Evolutionary conservation across 139 green algal species (phyloP), one percentile per base, ranked within the genome.

Genomic region (Choricystis sp.): DNA sequence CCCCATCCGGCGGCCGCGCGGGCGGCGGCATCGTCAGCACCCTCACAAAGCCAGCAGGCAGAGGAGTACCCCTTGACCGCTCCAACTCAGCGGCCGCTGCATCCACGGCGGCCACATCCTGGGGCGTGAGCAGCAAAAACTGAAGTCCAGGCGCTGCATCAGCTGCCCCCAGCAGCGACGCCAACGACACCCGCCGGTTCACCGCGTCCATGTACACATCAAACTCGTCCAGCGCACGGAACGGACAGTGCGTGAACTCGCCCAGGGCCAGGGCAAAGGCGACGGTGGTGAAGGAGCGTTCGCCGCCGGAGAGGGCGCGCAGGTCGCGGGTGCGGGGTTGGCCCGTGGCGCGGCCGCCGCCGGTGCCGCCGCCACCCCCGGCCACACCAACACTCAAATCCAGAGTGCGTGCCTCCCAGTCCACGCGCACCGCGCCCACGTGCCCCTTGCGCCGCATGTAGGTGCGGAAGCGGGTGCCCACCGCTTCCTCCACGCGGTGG

Each of bases 261-360:
- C 90, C 90, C 24, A 97, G 69, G 1, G 90, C 80, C 49, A 97
- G 77, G 40, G 87, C 79, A 69, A 96, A 89, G 22, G 83, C 72
- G 16, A 97, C 81, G 0, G 89, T 96, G 21, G 85, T 86, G 74
- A 84, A 95, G 49, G 79, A 91, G 29, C 84, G 78, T 82, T 97
- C 90, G 26, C 90, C 90, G 56, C 90, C 90, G 20, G 71, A 83
- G 24, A 89, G 69, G 28, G 74, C 68, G 66, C 83, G 83, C 19
- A 86, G 67, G 64, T 88, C 78, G 22, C 72, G 64, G 14, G 83
- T 69, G 1, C 31, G 27, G 9, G 40, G 9, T 9, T 16, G 9
- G 40, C 40, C 40, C 9, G 40, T 16, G 9, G 40, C 40, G 56
- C 2, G 2, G 31, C 5, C 24, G 3, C 52, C 31, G 20, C 30